Evolutionary conservation across 306 rosid species (phyloP), one percentile per base, ranked within the genome.

Genomic region (Hylodesmum podocarpum): DNA sequence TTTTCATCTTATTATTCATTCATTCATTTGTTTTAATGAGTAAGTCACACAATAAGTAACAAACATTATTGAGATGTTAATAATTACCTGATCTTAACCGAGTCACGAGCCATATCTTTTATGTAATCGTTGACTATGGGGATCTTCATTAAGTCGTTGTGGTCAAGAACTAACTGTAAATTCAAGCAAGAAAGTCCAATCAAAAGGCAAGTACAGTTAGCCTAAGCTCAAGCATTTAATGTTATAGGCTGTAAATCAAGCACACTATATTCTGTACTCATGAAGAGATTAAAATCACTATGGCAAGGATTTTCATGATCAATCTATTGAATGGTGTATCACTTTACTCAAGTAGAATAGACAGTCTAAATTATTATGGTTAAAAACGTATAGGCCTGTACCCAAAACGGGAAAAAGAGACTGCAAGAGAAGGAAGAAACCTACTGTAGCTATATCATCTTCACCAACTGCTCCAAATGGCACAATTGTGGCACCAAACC

Each of bases 401-500:
- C 34, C 64, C 36, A 71, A 36, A 19, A 24, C 2, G 18, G 3
- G 14, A 13, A 40, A 44, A 10, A 70, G 39, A n/a, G 66, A 66
- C 18, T n/a, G 31, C 43, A 24, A 46, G 71, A 64, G 64, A 70
- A 68, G 41, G 78, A 66, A 76, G 70, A 53, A 83, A 81, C 94
- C 71, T 87, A 92, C 99, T 36, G 92, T 82, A 31, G 84, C 68
- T 6, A 95, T 0, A 83, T 95, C 99, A 66, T 95, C 99, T 88
- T 91, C 97, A 12, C 99, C 99, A 6, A 95, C 99, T 51, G 88
- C 89, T 73, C 93, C 99, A 79, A 95, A 95, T 29, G 99, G 99
- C 44, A 95, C 97, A 82, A 95, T 90, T 22, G 93, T 92, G 66
- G 97, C 99, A 24, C 97, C 97, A 77, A 95, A 95, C 18, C 81